Base-by-base conservation (phyloP, 305 asterid genomes). In the Fraxinus albicans region DNA sequence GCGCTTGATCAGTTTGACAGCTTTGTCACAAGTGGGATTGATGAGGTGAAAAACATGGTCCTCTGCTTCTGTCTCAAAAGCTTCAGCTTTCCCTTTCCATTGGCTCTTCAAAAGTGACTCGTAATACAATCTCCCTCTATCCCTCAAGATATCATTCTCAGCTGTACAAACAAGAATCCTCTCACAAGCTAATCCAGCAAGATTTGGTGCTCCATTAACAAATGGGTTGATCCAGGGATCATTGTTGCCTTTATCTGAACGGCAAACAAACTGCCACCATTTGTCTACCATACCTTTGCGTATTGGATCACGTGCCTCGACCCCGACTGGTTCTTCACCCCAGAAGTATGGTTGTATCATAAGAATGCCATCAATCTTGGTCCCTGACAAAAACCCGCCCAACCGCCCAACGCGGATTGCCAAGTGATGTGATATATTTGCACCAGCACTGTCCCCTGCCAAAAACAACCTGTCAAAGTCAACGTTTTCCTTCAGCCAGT, bases 381-480 rank as follows among this genome's bases (percentile, higher is more conserved):
- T 25, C 29, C 77, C 86, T 4, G 80, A 29, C 60, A 76, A 8
- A 0, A 0, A 72, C 27, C 85, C 83, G 21, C 87, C 77, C 6
- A 84, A 60, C 1, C 4, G 5, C 3, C 82, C 81, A 12, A 83
- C 85, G 73, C 80, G 82, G 33, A 88, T 89, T 1, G 95, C 88
- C 86, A 89, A 31, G 58, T 93, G 94, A 84, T 93, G 96, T 0
- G 95, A 85, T 1, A 93, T 91, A 38, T 91, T 94, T 8, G 96
- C 98, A 8, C 98, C 98, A 3, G 97, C 96, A 79, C 98, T 94
- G 29, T 94, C 97, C 21, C 98, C 98, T n/a, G 92, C 93, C 8
- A 94, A 34, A 84, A 89, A 93, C 15, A 94, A 90, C 27, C 15
- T 78, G 33, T 70, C 81, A 6, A 91, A 92, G 70, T 94, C 93